Evolutionary conservation across 129 eudicot genomes (phyloP).

Genomic region (Centella asiatica): DNA sequence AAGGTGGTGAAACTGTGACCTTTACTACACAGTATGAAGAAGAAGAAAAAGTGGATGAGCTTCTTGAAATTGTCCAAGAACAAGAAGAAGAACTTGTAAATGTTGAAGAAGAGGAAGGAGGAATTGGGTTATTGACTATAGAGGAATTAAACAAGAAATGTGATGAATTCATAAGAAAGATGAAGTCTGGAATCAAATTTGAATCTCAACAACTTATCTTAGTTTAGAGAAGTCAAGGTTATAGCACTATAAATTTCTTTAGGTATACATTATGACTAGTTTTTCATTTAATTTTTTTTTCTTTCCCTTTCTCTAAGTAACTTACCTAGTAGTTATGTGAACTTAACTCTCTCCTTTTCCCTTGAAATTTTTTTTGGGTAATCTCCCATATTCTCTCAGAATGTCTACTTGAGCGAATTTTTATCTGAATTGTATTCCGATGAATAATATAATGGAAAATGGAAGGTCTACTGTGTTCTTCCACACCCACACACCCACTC

Average conservation of each 20-base stretch:
- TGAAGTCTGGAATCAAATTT: conserved; percentile 25
- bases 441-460: no score
- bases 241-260: not conserved
- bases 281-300: no score
- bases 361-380: no score
- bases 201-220: not conserved
- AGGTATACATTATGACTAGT: not conserved
- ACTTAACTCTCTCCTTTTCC: no score
- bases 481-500: no score
- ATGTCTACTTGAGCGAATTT: no score
- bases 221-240: not conserved
- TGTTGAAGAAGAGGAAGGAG: conserved; percentile 18
- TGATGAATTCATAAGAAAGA: conserved; percentile 42
- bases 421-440: no score
- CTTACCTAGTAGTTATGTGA: no score
- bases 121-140: conserved; percentile 14
- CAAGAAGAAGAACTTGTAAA: not conserved
- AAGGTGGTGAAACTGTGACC: not conserved
- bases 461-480: no score
- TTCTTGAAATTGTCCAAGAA: conserved; percentile 4
- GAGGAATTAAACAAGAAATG: conserved; percentile 43
- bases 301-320: no score
- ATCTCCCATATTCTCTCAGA: no score
- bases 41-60: not conserved
- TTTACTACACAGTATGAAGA: not conserved